phyloP scores from a whole-genome alignment of 805 yeast species.

The Candida taoyuanica region DNA sequence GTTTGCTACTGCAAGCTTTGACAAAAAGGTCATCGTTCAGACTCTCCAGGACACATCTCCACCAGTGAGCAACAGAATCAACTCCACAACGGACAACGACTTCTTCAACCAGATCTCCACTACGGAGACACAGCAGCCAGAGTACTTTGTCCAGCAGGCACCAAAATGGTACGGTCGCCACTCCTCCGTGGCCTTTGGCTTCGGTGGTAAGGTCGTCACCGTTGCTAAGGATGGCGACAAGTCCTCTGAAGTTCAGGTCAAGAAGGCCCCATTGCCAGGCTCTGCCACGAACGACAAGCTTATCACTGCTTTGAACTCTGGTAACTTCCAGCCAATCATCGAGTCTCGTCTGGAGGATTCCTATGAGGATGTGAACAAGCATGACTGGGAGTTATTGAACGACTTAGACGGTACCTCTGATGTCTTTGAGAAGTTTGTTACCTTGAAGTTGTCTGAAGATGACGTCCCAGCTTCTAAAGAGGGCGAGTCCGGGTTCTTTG shows the following conservation, averaged over 20 bases:
- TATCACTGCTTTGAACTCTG: conserved; percentile 50
- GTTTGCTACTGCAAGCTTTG: conserved; percentile 85
- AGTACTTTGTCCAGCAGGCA: conserved; percentile 68
- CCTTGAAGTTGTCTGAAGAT: conserved; percentile 31
- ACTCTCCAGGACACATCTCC: conserved; percentile 83
- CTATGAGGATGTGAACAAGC: conserved; percentile 36
- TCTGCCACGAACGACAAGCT: conserved; percentile 39
- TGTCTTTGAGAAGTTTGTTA: conserved; percentile 42
- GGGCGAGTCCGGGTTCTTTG: conserved; percentile 31
- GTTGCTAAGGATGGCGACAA: conserved; percentile 39
- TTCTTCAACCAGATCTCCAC: conserved; percentile 80
- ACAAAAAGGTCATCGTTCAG: conserved; percentile 76
- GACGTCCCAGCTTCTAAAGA: conserved; percentile 19
- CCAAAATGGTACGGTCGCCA: conserved; percentile 86
- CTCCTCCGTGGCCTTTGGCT: conserved; percentile 76
- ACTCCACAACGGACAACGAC: conserved; percentile 56
- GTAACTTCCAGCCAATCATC: conserved; percentile 51
- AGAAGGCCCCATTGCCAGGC: conserved; percentile 34
- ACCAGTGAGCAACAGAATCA: conserved; percentile 41
- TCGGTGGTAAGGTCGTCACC: conserved; percentile 82
- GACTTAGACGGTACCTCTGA: conserved; percentile 50
- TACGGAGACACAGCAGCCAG: conserved; percentile 68
- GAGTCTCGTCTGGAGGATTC: conserved; percentile 45
- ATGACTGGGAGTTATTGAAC: conserved; percentile 65
- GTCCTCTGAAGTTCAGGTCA: conserved; percentile 39